Conservation (phyloP, 2,329 filamentous ascomycete species). For the Phialemoniopsis sp. region DNA sequence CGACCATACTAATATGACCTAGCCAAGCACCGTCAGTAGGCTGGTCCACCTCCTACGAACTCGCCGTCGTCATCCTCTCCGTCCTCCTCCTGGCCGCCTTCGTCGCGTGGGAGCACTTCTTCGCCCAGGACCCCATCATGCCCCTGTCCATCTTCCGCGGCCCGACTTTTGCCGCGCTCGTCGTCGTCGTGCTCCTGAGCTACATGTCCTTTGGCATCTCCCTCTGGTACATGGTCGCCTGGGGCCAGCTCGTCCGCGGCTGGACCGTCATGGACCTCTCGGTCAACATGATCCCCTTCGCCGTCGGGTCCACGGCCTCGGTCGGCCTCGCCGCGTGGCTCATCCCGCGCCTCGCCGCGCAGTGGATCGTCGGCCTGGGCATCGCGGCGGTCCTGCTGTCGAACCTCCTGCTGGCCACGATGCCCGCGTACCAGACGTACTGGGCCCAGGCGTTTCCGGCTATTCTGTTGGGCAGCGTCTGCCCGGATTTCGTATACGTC, state of each 20-base stretch:
- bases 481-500: slow-evolving; percentile 45
- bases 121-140: slow-evolving; percentile 35
- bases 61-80: slow-evolving; percentile 30
- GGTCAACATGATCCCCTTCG: slow-evolving; percentile 34
- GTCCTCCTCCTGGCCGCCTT: slow-evolving; percentile 21
- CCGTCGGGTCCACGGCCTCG: slow-evolving; percentile 28
- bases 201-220: slow-evolving; percentile 44
- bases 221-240: slow-evolving; percentile 42
- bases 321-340: slow-evolving; percentile 38
- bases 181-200: slow-evolving; percentile 36
- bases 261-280: slow-evolving; percentile 32
- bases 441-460: slow-evolving; percentile 38
- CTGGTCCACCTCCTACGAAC: slow-evolving; percentile 36
- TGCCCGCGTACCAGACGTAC: slow-evolving; percentile 38
- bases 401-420: slow-evolving; percentile 33
- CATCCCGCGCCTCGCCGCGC: slow-evolving; percentile 38
- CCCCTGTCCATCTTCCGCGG: slow-evolving; percentile 38
- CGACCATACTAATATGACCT: background rate
- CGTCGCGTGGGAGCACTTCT: slow-evolving; percentile 35
- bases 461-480: slow-evolving; percentile 23
- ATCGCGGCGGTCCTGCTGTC: slow-evolving; percentile 20
- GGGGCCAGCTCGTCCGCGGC: slow-evolving; percentile 37
- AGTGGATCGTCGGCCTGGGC: slow-evolving; percentile 42
- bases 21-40: slow-evolving; percentile 37
- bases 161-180: slow-evolving; percentile 35